Evolutionary conservation across 352 stramenopile species (phyloP).

Genomic region (Pythium phragmiticola): DNA sequence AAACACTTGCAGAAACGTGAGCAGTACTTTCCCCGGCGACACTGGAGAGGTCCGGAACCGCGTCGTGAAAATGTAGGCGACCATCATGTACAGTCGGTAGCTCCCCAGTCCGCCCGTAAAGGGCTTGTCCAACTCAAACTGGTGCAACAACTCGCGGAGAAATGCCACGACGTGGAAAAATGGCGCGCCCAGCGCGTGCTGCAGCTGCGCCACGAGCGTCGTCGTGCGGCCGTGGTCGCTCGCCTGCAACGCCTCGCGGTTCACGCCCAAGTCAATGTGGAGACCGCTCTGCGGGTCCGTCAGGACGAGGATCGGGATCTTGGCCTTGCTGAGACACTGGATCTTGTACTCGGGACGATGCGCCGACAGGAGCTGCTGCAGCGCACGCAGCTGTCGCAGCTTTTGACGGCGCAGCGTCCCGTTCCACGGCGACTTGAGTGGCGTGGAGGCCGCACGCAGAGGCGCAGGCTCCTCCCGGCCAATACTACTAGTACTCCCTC

Average conservation of each 20-base stretch:
- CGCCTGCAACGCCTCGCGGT: slow-evolving; percentile 49
- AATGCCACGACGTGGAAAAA: slow-evolving; percentile 64
- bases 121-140: slow-evolving; percentile 77
- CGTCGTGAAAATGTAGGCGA: slow-evolving; percentile 55
- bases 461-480: background rate
- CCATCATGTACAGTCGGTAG: slow-evolving; percentile 83
- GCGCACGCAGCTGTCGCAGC: slow-evolving; percentile 45
- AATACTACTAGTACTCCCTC: background rate
- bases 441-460: slow-evolving; percentile 6
- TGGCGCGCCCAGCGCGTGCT: slow-evolving; percentile 36
- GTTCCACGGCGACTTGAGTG: slow-evolving; percentile 71
- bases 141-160: slow-evolving; percentile 77
- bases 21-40: slow-evolving; percentile 32
- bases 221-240: slow-evolving; percentile 71
- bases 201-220: slow-evolving; percentile 47
- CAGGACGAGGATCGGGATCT: slow-evolving; percentile 76
- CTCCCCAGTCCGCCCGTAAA: slow-evolving; percentile 76
- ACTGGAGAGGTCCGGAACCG: slow-evolving; percentile 9
- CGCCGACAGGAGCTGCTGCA: slow-evolving; percentile 51
- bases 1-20: slow-evolving; percentile 67
- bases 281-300: slow-evolving; percentile 49
- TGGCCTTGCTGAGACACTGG: slow-evolving; percentile 69
- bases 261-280: slow-evolving; percentile 63
- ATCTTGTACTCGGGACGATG: slow-evolving; percentile 55
- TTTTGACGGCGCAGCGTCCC: slow-evolving; percentile 57